Evolutionary conservation across 768 basidiomycete species (phyloP).

Genomic region (Daedalea quercina): DNA sequence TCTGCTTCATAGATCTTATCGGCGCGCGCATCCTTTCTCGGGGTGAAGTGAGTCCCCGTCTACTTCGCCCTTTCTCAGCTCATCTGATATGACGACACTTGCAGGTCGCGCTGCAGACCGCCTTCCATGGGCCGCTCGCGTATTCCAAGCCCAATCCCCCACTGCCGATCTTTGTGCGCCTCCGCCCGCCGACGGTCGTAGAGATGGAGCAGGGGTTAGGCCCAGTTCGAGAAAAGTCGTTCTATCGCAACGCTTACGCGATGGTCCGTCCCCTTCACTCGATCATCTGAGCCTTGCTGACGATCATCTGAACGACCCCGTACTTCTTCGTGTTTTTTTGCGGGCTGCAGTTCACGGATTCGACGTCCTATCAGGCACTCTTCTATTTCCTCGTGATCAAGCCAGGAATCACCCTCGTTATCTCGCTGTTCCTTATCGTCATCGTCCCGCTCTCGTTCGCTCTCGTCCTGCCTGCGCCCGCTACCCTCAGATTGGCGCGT

Average conservation of each 20-base stretch:
- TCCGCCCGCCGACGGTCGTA: slow-evolving; percentile 38
- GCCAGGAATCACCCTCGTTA: slow-evolving; percentile 66
- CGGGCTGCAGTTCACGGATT: slow-evolving; percentile 60
- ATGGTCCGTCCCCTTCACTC: slow-evolving; percentile 47
- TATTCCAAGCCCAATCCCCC: slow-evolving; percentile 61
- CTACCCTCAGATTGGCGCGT: slow-evolving; percentile 57
- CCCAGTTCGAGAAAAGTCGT: slow-evolving; percentile 45
- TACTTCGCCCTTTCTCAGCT: not conserved
- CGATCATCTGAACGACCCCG: not conserved
- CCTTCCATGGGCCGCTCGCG: slow-evolving; percentile 62
- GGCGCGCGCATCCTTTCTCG: slow-evolving; percentile 67
- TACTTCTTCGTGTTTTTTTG: not conserved
- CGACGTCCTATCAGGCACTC: slow-evolving; percentile 76
- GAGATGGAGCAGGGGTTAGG: slow-evolving; percentile 37
- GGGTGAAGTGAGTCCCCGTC: slow-evolving; percentile 51
- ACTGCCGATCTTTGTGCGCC: slow-evolving; percentile 68
- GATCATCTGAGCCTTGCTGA: slow-evolving; percentile 5
- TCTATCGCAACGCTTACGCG: slow-evolving; percentile 75
- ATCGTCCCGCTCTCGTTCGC: slow-evolving; percentile 52
- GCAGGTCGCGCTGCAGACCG: slow-evolving; percentile 59
- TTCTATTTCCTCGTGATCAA: slow-evolving; percentile 90
- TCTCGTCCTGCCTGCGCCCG: slow-evolving; percentile 62
- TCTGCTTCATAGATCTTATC: slow-evolving; percentile 72
- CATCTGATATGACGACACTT: not conserved
- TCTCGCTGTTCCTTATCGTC: slow-evolving; percentile 48